These are phyloP conservation scores for Dicorynia guianensis DNA, from an alignment of 306 rosid genomes.

Conservation along the genomic window DNA sequence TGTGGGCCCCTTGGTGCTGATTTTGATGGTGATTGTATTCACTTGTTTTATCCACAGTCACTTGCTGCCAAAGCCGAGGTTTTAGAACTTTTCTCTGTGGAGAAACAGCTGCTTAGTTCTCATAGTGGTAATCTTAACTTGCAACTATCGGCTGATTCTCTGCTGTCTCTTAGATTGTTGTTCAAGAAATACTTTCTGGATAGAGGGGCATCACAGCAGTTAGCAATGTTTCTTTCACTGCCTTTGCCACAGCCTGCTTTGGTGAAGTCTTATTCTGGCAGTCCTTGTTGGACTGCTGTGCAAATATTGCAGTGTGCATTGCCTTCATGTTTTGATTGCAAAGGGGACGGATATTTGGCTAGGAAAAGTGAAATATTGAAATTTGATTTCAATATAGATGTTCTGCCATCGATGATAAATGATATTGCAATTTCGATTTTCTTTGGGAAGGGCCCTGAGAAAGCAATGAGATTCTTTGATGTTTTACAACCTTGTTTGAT, in stretches of 20 bases:
- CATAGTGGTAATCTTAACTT: conserved; percentile 62
- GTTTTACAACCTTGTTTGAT: conserved; percentile 61
- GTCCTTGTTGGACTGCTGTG: conserved; percentile 55
- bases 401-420: conserved; percentile 55
- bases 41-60: conserved; percentile 91
- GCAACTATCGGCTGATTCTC: conserved; percentile 57
- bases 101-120: conserved; percentile 92
- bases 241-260: conserved; percentile 54
- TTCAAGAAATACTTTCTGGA: conserved; percentile 46
- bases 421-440: conserved; percentile 71
- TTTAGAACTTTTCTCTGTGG: conserved; percentile 83
- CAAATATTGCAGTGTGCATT: conserved; percentile 55
- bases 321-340: conserved; percentile 47
- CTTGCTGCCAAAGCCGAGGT: conserved; percentile 95
- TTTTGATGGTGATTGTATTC: conserved; percentile 95
- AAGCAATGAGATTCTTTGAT: conserved; percentile 58
- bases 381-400: conserved; percentile 47
- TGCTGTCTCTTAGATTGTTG: conserved; percentile 56
- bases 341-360: conserved; percentile 47
- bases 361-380: conserved; percentile 48
- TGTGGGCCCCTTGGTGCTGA: conserved; percentile 96
- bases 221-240: conserved; percentile 62
- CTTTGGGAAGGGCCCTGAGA: conserved; percentile 61
- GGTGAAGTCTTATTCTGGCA: conserved; percentile 40
- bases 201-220: conserved; percentile 48